Conservation (phyloP, 2,329 filamentous ascomycete genomes). For the Arthroderma uncinatum region DNA sequence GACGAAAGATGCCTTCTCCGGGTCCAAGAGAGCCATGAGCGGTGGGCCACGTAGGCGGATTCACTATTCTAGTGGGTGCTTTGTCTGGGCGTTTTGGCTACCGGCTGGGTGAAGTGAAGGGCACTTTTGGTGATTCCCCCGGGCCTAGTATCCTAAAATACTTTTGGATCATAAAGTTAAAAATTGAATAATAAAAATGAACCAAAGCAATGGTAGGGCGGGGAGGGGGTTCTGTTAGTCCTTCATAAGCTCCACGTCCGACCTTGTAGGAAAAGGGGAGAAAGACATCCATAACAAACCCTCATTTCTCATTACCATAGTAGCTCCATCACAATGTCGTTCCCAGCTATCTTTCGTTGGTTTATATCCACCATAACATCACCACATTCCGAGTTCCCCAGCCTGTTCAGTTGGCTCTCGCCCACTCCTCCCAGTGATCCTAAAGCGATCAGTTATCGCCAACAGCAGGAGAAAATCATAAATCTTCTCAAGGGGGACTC, state of each 20-base stretch:
- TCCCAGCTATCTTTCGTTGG: background rate
- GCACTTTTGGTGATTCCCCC: background rate
- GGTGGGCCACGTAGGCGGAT: background rate
- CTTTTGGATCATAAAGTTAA: background rate
- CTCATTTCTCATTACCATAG: background rate
- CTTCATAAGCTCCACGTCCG: background rate
- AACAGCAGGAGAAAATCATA: conserved; percentile 8
- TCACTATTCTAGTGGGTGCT: background rate
- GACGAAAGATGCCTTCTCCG: background rate
- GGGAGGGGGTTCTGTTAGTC: background rate
- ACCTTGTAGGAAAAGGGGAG: background rate
- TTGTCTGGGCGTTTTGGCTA: no score
- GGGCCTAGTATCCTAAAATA: background rate
- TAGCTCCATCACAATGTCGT: background rate
- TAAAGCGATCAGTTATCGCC: background rate
- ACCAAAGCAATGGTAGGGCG: background rate
- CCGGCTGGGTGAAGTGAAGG: background rate
- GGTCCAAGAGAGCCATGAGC: background rate
- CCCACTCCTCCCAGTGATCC: background rate
- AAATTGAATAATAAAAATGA: background rate
- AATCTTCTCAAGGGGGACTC: conserved; percentile 6
- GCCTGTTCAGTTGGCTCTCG: background rate
- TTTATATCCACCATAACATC: background rate
- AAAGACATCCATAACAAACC: background rate
- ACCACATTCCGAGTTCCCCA: background rate